Conservation (phyloP, 495 filamentous ascomycete species). For the Rostrohypoxylon terebratum region DNA sequence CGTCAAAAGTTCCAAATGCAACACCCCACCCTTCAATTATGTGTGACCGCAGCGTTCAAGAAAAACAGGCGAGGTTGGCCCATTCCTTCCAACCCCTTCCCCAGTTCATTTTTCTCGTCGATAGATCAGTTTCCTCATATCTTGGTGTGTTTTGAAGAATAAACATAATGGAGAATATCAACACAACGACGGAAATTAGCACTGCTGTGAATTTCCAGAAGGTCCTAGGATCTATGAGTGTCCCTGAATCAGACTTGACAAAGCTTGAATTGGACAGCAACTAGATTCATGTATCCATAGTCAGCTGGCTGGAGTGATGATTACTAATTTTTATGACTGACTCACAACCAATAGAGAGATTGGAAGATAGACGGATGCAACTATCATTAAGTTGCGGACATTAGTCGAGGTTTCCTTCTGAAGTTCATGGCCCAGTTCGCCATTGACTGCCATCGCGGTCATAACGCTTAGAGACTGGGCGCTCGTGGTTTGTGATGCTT, state of each 20-base stretch:
- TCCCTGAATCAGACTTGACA: background rate
- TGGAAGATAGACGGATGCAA: background rate
- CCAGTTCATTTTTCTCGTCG: background rate
- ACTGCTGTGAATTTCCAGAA: background rate
- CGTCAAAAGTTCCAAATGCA: no score
- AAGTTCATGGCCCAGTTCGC: background rate
- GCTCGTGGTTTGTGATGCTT: background rate
- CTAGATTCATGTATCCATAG: background rate
- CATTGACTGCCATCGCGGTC: background rate
- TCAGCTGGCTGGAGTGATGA: background rate
- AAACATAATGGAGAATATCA: background rate
- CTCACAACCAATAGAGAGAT: background rate
- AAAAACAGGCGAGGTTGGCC: background rate
- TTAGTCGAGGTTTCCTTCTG: background rate
- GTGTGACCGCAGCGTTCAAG: background rate
- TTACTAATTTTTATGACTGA: background rate
- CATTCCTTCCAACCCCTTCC: background rate
- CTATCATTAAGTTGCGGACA: background rate
- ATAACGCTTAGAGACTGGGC: background rate
- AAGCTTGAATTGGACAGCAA: background rate
- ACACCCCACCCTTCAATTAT: background rate
- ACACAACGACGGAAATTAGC: background rate
- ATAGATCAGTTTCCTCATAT: background rate
- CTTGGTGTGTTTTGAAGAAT: background rate
- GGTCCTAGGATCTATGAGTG: background rate